Base-by-base conservation (phyloP, 73 alveolate species). In the Tetrahymena borealis region DNA sequence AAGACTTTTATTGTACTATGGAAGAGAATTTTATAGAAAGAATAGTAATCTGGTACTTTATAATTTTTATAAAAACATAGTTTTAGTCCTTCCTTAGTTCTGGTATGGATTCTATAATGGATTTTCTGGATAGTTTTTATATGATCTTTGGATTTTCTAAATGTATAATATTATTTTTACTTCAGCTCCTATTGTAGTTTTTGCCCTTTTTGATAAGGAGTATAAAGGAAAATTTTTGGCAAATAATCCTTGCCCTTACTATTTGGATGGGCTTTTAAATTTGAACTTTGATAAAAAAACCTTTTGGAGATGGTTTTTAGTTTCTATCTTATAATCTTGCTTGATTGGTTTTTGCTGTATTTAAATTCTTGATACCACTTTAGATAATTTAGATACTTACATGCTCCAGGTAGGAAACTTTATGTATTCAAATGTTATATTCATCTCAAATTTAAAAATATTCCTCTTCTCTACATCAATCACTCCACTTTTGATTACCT, bases 1-100 rank as follows among this genome's bases (percentile, higher is more conserved):
- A 94, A 98, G 97, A 91, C 94, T 98, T 40, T 90, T 97, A 37
- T 94, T 98, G 38, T 98, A 95, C 77, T 99, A 98, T 98, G 99
- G 99, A 2, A 97, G 99, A 94, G 96, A 95, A 90, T 97, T 97
- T 18, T 98, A 98, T 90, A 95, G 96, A 31, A 96, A 98, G 91
- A 94, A 96, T 16, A 93, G 97, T 38, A 90, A 79, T 39, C 79
- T 97, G 90, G 96, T 97, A 10, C 79, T 95, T 90, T 97, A 96
- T 94, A 97, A 96, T 91, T 97, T 97, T 95, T 97, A 96, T 92
- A 97, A 97, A 91, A 97, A 97, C 90, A 94, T 97, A 28, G 93
- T 96, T n/a, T 37, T 94, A n/a, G 97, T 91, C 33, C 91, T 96
- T 39, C 40, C 98, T 15, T 97, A 97, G 41, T 38, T 97, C 16